Percentiles rank a stretch among this genome's conserved stretches.
These are phyloP conservation scores for Chalciporus piperatus DNA, from an alignment of 768 basidiomycete genomes.

Conservation along the genomic window DNA sequence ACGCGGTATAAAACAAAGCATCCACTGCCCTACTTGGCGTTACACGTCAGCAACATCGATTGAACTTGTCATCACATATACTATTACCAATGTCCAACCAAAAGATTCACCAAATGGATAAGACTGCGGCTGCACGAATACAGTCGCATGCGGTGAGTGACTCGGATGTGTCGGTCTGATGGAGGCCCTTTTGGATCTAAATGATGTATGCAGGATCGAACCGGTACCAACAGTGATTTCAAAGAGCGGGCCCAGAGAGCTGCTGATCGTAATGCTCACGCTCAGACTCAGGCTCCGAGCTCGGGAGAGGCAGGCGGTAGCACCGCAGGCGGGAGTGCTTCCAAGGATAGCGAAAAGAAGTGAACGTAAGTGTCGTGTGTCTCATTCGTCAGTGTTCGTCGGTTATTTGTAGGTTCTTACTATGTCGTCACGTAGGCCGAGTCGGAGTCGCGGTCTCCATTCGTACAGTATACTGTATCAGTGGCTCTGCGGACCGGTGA, in stretches of 20 bases:
- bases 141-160: conserved; percentile 8
- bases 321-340: background rate
- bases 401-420: too few species aligned
- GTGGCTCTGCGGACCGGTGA: too few species aligned
- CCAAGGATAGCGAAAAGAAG: background rate
- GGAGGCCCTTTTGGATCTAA: too few species aligned
- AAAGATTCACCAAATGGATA: conserved; percentile 3
- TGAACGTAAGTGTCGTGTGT: too few species aligned
- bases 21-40: too few species aligned
- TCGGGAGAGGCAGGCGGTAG: background rate
- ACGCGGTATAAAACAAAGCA: too few species aligned
- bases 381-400: too few species aligned
- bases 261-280: conserved; percentile 3
- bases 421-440: too few species aligned
- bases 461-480: too few species aligned
- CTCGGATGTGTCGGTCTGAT: background rate
- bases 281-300: background rate
- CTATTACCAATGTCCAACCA: conserved; percentile 5
- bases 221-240: conserved; percentile 1
- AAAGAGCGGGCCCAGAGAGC: conserved; percentile 8
- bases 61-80: too few species aligned
- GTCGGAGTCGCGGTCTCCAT: too few species aligned
- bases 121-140: conserved; percentile 3
- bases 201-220: conserved; percentile 4
- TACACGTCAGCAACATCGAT: too few species aligned